Evolutionary conservation across 345 rosid genomes (phyloP).

Genomic region (Pugionium dolabratum): DNA sequence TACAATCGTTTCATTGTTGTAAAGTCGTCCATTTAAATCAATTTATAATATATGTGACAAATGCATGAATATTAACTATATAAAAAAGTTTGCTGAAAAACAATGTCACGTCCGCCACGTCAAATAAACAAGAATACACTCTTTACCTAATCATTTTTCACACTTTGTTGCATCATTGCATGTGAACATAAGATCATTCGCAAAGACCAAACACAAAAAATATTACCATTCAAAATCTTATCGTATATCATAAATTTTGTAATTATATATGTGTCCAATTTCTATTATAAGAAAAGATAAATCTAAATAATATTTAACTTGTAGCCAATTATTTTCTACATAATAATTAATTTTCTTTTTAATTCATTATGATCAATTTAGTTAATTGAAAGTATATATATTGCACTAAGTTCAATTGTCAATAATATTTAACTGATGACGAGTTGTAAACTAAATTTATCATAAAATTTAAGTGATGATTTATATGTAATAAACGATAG

Average conservation of each 20-base stretch:
- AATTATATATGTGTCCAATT: neutral
- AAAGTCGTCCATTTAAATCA: conserved; percentile 2
- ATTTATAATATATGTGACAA: conserved; percentile 10
- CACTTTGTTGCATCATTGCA: conserved; percentile 39
- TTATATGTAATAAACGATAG: conserved; percentile 17
- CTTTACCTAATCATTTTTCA: conserved; percentile 36
- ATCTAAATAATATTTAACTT: too few species aligned
- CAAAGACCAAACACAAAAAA: conserved; percentile 1
- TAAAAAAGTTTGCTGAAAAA: neutral
- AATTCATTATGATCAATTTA: neutral
- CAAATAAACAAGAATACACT: conserved; percentile 29
- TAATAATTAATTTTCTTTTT: neutral
- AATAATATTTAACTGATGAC: neutral
- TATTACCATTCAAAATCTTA: neutral
- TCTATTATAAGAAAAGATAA: too few species aligned
- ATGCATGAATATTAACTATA: neutral
- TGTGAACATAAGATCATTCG: conserved; percentile 24
- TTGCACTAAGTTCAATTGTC: neutral
- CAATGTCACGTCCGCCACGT: conserved; percentile 33
- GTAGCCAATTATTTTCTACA: neutral
- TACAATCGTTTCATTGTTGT: conserved; percentile 3
- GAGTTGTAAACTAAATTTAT: conserved; percentile 10
- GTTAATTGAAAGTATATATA: neutral
- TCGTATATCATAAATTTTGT: neutral
- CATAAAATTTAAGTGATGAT: neutral